Evolutionary conservation across 2,329 filamentous ascomycete species (phyloP).

Genomic region (Paradendryphiella salina): DNA sequence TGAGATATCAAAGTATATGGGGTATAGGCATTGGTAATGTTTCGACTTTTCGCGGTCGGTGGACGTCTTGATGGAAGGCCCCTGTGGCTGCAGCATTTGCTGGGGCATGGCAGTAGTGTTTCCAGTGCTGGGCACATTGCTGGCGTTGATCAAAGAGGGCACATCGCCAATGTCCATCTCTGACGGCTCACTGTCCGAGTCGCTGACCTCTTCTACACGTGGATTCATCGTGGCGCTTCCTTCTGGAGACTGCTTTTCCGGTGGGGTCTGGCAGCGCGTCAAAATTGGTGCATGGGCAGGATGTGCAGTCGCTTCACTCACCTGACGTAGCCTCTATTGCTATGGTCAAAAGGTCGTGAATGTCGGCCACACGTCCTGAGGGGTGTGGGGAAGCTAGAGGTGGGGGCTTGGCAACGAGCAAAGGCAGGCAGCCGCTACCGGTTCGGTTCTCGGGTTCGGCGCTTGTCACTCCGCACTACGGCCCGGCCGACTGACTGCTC

Average conservation of each 20-base stretch:
- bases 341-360: slow-evolving; percentile 4
- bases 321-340: slow-evolving; percentile 1
- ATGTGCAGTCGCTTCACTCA: neutral
- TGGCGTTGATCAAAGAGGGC: slow-evolving; percentile 59
- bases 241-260: neutral
- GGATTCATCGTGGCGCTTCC: slow-evolving; percentile 56
- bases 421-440: slow-evolving; percentile 3
- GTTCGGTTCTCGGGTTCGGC: slow-evolving; percentile 7
- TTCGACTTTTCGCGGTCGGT: slow-evolving; percentile 62
- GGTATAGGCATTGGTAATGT: slow-evolving; percentile 87
- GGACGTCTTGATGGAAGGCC: slow-evolving; percentile 48
- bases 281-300: neutral
- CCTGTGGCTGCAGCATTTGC: slow-evolving; percentile 43
- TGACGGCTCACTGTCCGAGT: slow-evolving; percentile 71
- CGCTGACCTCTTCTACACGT: slow-evolving; percentile 88
- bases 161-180: slow-evolving; percentile 79
- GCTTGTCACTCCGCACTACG: neutral
- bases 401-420: slow-evolving; percentile 10
- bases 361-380: slow-evolving; percentile 1
- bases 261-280: slow-evolving; percentile 42
- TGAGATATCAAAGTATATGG: slow-evolving; percentile 86
- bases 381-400: slow-evolving; percentile 15
- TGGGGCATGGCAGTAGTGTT: slow-evolving; percentile 32
- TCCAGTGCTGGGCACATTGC: slow-evolving; percentile 36
- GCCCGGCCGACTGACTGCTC: slow-evolving; percentile 5